phyloP scores from a whole-genome alignment of 176 grass and related monocot genomes.

The Lolium rigidum region DNA sequence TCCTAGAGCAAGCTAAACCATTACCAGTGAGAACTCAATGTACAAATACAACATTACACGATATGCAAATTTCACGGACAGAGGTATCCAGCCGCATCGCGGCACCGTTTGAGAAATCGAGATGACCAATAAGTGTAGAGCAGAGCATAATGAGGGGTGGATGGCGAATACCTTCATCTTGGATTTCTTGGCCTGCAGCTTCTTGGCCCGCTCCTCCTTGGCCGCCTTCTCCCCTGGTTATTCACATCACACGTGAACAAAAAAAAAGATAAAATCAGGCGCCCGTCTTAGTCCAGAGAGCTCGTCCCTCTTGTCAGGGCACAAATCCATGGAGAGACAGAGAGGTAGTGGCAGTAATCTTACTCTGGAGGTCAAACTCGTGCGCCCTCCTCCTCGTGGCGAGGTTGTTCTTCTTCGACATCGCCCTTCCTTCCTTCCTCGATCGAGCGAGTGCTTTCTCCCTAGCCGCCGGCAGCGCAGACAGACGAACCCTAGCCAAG shows the following conservation, averaged over 20 bases:
- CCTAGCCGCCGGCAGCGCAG: slow-evolving; percentile 20
- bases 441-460: background rate
- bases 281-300: background rate
- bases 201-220: slow-evolving; percentile 68
- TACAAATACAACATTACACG: background rate
- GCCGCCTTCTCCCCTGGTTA: slow-evolving; percentile 72
- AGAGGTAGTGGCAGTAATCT: background rate
- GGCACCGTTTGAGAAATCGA: too few species aligned
- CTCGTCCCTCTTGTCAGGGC: background rate
- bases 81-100: background rate
- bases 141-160: background rate
- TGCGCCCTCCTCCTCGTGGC: slow-evolving; percentile 75
- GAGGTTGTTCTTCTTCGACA: slow-evolving; percentile 99
- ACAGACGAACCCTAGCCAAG: slow-evolving; percentile 35
- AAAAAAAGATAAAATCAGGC: background rate
- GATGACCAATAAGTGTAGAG: background rate
- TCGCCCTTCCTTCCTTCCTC: background rate
- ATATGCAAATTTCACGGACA: background rate
- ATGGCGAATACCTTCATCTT: slow-evolving; percentile 74
- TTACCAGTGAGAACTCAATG: background rate
- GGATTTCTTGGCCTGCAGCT: slow-evolving; percentile 81
- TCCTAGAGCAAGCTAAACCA: too few species aligned
- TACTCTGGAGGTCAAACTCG: slow-evolving; percentile 87
- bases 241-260: background rate
- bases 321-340: background rate